Base-by-base conservation (phyloP, 129 eudicot genomes). In the sunflower (Helianthus annuus) region DNA sequence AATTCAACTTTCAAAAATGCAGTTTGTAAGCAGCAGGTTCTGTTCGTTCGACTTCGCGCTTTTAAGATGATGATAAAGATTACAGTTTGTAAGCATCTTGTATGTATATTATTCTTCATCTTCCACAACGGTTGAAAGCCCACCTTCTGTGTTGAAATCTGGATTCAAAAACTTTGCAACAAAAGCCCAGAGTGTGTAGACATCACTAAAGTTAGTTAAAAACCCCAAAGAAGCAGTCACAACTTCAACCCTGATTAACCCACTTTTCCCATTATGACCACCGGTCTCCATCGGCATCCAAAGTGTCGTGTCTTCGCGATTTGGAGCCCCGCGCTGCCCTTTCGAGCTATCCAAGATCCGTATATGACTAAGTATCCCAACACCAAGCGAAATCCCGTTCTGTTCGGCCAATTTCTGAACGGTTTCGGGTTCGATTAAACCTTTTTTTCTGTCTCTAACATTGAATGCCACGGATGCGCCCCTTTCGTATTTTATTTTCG, bases 381-480 rank as follows among this genome's bases (percentile, higher is more conserved):
- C 79, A 14, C 99, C 97, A 70, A 95, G 88, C 27, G 93, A 91
- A 17, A 95, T 91, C 24, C 95, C 95, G 38, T 83, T 79, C 38
- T 79, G 76, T 78, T 95, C 99, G 2, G 96, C 99, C 78, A 95
- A 80, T 68, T 85, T 95, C 60, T 76, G 96, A 76, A 95, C 96
- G 15, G 81, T 46, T 69, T 90, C 97, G 1, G 99, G 99, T 58
- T 87, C 86, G 36, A 95, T 78, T 8, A 88, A 66, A 4, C 99
- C 96, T 76, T 79, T 74, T 51, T 80, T 88, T 69, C 84, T 80
- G 68, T 86, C 91, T 76, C 91, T 78, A 75, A 95, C 79, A 51
- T 91, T 95, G 66, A 95, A 95, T 0, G 99, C 97, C 62, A 95
- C 99, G 0, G 99, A 86, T 17, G 97, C 96, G 16, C 99, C 99